Conservation (phyloP, 2,329 filamentous ascomycete species). For the Colletotrichum sp. region DNA sequence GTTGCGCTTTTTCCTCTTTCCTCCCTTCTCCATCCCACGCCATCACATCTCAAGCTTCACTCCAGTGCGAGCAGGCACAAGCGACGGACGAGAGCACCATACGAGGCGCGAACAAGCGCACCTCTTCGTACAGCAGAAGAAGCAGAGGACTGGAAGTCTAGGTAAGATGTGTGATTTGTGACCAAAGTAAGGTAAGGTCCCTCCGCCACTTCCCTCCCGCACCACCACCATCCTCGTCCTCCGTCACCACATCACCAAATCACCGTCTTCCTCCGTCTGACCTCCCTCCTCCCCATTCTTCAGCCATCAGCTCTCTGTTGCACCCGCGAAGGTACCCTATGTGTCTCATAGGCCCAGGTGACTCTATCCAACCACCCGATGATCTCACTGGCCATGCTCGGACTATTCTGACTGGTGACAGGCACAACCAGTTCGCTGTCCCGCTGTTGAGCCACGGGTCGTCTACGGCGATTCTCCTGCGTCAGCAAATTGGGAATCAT, state of each 20-base stretch:
- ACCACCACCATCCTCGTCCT: background rate
- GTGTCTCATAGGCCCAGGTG: background rate
- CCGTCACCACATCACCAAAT: background rate
- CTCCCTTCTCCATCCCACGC: background rate
- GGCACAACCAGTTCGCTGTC: background rate
- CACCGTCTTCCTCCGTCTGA: background rate
- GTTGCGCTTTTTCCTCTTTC: background rate
- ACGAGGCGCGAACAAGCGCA: background rate
- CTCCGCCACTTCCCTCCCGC: conserved; percentile 2
- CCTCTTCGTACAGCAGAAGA: background rate
- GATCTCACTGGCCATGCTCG: background rate
- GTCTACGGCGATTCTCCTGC: background rate
- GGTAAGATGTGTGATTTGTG: background rate
- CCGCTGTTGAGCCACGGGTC: background rate
- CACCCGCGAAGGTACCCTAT: background rate
- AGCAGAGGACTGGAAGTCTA: background rate
- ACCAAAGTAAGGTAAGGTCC: background rate
- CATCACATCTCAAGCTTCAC: background rate
- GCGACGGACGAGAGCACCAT: background rate
- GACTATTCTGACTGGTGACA: background rate
- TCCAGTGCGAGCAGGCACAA: background rate
- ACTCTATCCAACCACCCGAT: background rate
- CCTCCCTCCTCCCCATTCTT: background rate
- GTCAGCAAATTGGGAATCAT: conserved; percentile 8
- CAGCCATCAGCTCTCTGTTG: background rate